These are phyloP conservation scores for Pleurotus citrinopileatus DNA, from an alignment of 768 basidiomycete genomes.

Conservation along the genomic window DNA sequence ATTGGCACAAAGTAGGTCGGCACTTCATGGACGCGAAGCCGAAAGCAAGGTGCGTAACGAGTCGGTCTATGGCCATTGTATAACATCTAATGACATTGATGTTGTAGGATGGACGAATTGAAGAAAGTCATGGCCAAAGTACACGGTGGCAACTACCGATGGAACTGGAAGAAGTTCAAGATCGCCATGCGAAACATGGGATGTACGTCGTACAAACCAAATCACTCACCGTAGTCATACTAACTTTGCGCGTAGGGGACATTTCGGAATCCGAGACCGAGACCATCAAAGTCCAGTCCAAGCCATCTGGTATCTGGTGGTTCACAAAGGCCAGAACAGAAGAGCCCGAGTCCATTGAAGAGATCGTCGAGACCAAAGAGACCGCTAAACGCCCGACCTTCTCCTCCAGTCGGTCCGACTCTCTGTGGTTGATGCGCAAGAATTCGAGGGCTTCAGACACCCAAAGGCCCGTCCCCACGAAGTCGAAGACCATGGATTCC, in stretches of 20 bases:
- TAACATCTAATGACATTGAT: neutral
- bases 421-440: conserved; percentile 8
- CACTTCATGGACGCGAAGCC: conserved; percentile 73
- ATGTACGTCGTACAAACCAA: conserved; percentile 45
- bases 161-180: conserved; percentile 84
- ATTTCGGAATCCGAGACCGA: conserved; percentile 61
- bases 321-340: conserved; percentile 10
- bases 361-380: neutral
- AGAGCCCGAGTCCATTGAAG: conserved; percentile 6
- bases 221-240: neutral
- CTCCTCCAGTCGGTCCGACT: neutral
- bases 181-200: conserved; percentile 80
- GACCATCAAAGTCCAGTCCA: conserved; percentile 56
- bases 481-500: conserved; percentile 18
- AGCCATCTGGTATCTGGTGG: conserved; percentile 49
- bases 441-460: neutral
- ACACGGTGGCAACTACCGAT: conserved; percentile 73
- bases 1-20: conserved; percentile 80
- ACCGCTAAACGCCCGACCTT: neutral
- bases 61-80: neutral
- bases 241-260: conserved; percentile 45
- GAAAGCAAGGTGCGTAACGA: conserved; percentile 42
- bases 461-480: conserved; percentile 3
- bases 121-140: conserved; percentile 73
- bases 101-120: conserved; percentile 54